phyloP scores from a whole-genome alignment of 192 early-diverging fungal species.

The Backusella parvicylindrica region DNA sequence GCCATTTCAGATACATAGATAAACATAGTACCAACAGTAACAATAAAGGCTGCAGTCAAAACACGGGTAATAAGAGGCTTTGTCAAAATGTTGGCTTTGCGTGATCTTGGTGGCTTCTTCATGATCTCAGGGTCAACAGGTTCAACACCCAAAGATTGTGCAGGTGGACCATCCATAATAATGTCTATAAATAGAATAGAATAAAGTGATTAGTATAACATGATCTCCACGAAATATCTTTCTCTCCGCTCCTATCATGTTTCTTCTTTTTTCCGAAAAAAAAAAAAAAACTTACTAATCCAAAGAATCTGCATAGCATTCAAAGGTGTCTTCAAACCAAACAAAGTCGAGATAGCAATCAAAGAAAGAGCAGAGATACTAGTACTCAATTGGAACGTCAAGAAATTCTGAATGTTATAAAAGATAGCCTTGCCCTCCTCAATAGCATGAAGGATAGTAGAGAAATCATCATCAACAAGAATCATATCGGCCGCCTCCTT shows the following conservation, averaged over 20 bases:
- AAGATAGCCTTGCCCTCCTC: constrained; percentile 95
- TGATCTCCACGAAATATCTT: no score
- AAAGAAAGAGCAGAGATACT: constrained; percentile 87
- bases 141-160: constrained; percentile 96
- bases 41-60: constrained; percentile 71
- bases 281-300: constrained; percentile 76
- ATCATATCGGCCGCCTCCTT: constrained; percentile 98
- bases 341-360: constrained; percentile 82
- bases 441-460: constrained; percentile 88
- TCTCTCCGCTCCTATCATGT: no score
- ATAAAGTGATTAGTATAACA: no score
- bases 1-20: constrained; percentile 77
- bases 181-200: constrained; percentile 85
- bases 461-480: constrained; percentile 94
- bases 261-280: neutral
- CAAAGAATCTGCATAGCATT: constrained; percentile 99
- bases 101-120: constrained; percentile 79
- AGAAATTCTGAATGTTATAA: constrained; percentile 96
- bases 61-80: constrained; percentile 68
- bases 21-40: constrained; percentile 84
- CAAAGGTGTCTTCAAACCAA: constrained; percentile 86
- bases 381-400: constrained; percentile 95
- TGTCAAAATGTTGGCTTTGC: constrained; percentile 80
- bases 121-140: constrained; percentile 89
- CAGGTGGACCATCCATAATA: constrained; percentile 97